Evolutionary conservation across 2,329 filamentous ascomycete species (phyloP), one percentile per base, ranked within the genome.

Genomic region (Fusarium succisae): DNA sequence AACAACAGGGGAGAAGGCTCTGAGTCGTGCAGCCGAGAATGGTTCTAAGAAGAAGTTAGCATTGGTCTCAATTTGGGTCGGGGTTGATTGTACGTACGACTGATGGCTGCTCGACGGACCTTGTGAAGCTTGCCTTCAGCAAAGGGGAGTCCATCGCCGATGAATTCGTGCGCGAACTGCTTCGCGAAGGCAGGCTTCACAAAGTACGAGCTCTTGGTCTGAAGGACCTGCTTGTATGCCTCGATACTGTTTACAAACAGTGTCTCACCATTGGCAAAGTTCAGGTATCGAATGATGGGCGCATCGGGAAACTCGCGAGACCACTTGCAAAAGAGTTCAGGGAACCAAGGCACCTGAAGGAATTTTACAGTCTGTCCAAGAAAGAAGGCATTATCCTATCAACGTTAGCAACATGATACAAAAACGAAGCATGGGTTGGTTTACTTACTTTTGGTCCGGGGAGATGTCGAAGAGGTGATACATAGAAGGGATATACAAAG

Each of bases 391-490:
- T 84, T 80, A 56, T 84, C 79, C 83, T 86, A 32, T 41, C 14
- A 8, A 17, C 10, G 26, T 73, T 61, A 73, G 61, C 24, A 55
- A 39, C 5, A 37, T 15, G 22, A 20, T 39, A 20, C 17, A 6
- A 39, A 44, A 35, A n/a, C 4, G 24, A 44, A 6, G 15, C 15
- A 35, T 17, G 14, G 22, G 18, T 7, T 13, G 7, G 18, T 15
- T 26, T 45, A 32, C 72, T 14, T 72, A 85, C 84, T 76, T 81
- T 83, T 22, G 85, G 85, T 1, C 84, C 84, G 0, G 86, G 85
- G 4, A 87, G 72, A 56, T 84, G 77, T 20, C 85, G 81, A n/a
- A 86, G 76, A 1, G 85, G 83, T 1, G 86, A 87, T 51, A 85
- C 64, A 62, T 81, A 80, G 55, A 80, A 79, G 8, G 85, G 85